A percentile compares a stretch with the other conserved stretches of the same genome.
Conservation (phyloP, 2,329 filamentous ascomycete species). For the Cercospora brassicicola region DNA sequence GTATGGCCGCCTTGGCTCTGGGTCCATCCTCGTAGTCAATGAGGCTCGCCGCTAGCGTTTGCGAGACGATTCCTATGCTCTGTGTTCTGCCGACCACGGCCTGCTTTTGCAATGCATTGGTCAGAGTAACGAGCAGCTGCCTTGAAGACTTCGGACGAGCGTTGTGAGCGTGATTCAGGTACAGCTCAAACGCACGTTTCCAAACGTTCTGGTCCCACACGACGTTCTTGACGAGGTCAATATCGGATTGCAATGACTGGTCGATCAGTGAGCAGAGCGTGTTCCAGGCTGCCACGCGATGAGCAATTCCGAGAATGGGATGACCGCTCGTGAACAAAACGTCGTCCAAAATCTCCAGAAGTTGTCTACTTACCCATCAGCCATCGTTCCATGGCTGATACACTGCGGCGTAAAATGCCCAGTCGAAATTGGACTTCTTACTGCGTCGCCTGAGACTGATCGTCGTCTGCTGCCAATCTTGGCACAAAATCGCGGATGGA, state of each 20-base stretch:
- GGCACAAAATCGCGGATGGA: conserved; percentile 25
- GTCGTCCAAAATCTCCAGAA: conserved; percentile 24
- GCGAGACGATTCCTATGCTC: neutral
- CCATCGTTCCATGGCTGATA: conserved; percentile 12
- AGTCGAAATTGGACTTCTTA: conserved; percentile 23
- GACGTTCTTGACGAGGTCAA: conserved; percentile 30
- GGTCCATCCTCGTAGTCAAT: conserved; percentile 19
- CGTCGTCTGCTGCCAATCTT: neutral
- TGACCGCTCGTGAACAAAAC: conserved; percentile 26
- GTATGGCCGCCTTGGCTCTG: conserved; percentile 24
- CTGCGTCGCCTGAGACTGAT: conserved; percentile 21
- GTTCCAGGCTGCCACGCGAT: conserved; percentile 51
- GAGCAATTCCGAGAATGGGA: conserved; percentile 34
- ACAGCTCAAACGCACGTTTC: conserved; percentile 43
- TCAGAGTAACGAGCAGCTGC: conserved; percentile 47
- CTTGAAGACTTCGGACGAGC: conserved; percentile 51
- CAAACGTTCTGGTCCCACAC: conserved; percentile 43
- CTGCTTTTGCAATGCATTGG: conserved; percentile 39
- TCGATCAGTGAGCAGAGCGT: conserved; percentile 49
- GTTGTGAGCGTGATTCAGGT: conserved; percentile 45
- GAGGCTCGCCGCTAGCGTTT: conserved; percentile 13
- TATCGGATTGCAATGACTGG: conserved; percentile 38
- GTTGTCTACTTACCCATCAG: conserved; percentile 32
- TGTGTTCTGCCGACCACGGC: neutral
- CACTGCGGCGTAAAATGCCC: neutral